Base-by-base conservation (phyloP, 2,329 filamentous ascomycete species). In the Amylocarpus encephaloides region DNA sequence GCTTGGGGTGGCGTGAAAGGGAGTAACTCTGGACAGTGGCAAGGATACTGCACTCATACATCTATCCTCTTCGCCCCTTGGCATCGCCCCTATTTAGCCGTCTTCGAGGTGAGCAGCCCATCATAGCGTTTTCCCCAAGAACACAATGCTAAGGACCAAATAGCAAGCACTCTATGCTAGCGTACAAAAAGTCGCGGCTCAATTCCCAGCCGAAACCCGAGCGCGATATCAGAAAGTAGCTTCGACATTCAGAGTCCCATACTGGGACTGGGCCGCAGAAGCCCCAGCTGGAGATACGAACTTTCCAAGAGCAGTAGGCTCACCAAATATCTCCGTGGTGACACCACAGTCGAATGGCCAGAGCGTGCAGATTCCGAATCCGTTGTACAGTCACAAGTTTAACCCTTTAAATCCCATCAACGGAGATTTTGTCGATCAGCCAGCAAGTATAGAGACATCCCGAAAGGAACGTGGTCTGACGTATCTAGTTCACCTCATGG, bases 301-400 rank as follows among this genome's bases (percentile, higher is more conserved):
- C 80, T 58, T 77, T 78, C 7, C 64, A 82, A 2, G 70, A 70
- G 53, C 71, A 68, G 48, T 82, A 73, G 61, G 64, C 54, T 3
- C 80, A 76, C 62, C 73, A 72, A 19, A 33, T 43, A 12, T 52
- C 51, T 16, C 51, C 42, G 22, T 26, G 22, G 22, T 26, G 79
- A 60, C 57, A 15, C 60, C 60, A 6, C 47, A 53, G 22, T 61
- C 59, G 6, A 51, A 52, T 78, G 19, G 70, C 71, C 40, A 79
- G 77, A 0, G 78, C 76, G 30, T 77, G 71, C 35, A 79, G 78
- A 84, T 85, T 36, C 66, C 72, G 1, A 86, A 86, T 52, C 82
- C 82, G 2, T 70, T 86, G 4, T 83, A 76, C 22, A 26, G 22
- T 26, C 22, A 26, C 22, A 26, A 26, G 56, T 59, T 44, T 64